Percentiles rank a stretch among this genome's conserved stretches.
phyloP scores from a whole-genome alignment of 164 flowering plant genomes.

The Sextonia rubra region DNA sequence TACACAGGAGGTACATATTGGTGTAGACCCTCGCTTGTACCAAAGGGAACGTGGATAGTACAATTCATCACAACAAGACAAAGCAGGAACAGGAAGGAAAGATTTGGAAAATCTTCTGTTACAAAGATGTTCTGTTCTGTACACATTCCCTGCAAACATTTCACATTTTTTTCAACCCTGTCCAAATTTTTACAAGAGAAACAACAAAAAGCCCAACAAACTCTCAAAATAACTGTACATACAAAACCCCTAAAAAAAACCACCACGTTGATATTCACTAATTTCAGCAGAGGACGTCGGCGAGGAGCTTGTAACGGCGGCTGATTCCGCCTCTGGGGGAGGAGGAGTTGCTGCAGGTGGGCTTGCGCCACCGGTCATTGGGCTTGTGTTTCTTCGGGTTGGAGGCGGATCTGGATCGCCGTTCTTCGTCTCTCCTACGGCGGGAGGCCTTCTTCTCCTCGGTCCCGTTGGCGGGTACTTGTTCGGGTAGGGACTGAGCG shows the following conservation, averaged over 20 bases:
- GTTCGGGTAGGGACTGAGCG: constrained; percentile 3
- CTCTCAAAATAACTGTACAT: neutral
- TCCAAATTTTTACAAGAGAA: neutral
- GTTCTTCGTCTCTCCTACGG: constrained; percentile 6
- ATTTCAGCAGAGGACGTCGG: constrained; percentile 16
- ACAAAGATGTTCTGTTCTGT: neutral
- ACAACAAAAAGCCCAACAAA: neutral
- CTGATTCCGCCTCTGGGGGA: constrained; percentile 4
- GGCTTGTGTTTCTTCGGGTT: constrained; percentile 1
- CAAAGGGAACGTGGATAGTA: neutral
- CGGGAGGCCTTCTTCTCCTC: constrained; percentile 4
- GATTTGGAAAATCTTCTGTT: neutral
- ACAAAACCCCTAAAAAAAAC: neutral
- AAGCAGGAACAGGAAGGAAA: neutral
- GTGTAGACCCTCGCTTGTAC: too few relatives aligned
- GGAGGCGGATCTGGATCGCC: neutral
- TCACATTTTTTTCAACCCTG: neutral
- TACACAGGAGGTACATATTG: too few relatives aligned
- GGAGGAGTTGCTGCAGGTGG: constrained; percentile 12
- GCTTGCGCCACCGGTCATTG: constrained; percentile 5
- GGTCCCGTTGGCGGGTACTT: neutral
- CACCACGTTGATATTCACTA: neutral
- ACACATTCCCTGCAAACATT: neutral
- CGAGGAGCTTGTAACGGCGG: constrained; percentile 19
- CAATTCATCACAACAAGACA: neutral